Evolutionary conservation across 371 early-diverging fungal species (phyloP), one percentile per base, ranked within the genome.

Genomic region (Parasitella parasitica): DNA sequence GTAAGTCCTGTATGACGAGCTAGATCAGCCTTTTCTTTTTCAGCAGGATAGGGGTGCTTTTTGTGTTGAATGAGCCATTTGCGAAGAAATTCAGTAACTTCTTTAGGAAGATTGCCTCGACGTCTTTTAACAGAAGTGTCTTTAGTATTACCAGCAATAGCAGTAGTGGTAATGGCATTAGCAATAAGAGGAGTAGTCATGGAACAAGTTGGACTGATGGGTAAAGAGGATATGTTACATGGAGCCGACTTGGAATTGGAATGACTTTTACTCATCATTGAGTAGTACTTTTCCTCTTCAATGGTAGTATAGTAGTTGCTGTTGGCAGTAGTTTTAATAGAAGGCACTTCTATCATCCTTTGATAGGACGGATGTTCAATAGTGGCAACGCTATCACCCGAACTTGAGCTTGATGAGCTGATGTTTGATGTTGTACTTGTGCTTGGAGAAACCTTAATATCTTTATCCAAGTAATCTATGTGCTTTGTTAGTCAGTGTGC

Each of bases 41-140:
- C 93, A 8, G 86, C 85, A 0, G 95, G 95, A 60, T 92, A 95
- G 6, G 95, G 94, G 58, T 93, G 88, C 43, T 83, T 85, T 41
- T 87, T 85, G 57, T 94, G 85, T 53, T 90, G 85, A 68, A 87
- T 81, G 30, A 94, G 76, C 93, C 94, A 94, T 46, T 75, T 65
- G 61, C 88, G 85, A 34, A 93, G 75, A 30, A 81, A 79, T 12
- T 85, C 84, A 1, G 89, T 88, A 11, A 89, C 88, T 7, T 82
- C 72, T 54, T 85, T 85, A 18, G 86, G 87, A 26, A 86, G 76
- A 50, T 89, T 89, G 24, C 87, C 87, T 28, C 89, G 75, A 26
- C 87, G 76, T 54, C 79, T 67, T 60, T 73, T 74, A 56, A 71
- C 71, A 13, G 61, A 38, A 16, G 43, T 3, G 22, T 43, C 43